Conservation (phyloP, 2,329 filamentous ascomycete species). For the Onygenales sp. region DNA sequence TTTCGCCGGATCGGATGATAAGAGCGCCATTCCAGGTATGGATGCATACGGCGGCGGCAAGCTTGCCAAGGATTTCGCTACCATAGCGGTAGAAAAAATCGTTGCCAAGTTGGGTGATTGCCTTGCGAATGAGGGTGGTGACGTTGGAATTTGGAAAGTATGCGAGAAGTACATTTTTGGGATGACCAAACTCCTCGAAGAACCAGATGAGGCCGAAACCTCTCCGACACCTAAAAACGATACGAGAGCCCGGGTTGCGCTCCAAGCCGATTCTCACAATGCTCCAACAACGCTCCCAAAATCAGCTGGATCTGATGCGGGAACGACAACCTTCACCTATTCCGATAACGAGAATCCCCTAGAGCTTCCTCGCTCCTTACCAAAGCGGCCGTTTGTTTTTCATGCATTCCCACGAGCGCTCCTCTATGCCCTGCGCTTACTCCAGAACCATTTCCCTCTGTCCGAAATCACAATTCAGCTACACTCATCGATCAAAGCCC, state of each 20-base stretch:
- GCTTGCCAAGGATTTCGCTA: constrained; percentile 15
- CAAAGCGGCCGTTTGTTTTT: constrained; percentile 22
- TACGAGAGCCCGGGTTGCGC: background rate
- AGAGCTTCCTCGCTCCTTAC: constrained; percentile 23
- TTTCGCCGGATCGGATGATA: background rate
- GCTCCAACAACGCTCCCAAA: background rate
- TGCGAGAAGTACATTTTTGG: constrained; percentile 32
- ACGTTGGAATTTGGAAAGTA: constrained; percentile 29
- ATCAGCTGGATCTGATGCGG: background rate
- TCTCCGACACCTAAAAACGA: background rate
- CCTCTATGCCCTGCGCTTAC: constrained; percentile 30
- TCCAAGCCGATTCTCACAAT: too few relatives aligned
- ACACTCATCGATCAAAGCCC: constrained; percentile 29
- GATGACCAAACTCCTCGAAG: constrained; percentile 22
- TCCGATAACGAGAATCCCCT: constrained; percentile 9
- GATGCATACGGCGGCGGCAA: background rate
- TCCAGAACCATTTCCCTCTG: constrained; percentile 30
- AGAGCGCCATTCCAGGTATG: background rate
- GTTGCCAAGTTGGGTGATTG: constrained; percentile 20
- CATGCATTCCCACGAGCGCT: constrained; percentile 33
- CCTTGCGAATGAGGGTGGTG: constrained; percentile 20
- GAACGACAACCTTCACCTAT: background rate
- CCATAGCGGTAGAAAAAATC: constrained; percentile 23
- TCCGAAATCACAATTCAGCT: constrained; percentile 32
- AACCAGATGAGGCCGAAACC: constrained; percentile 2